Evolutionary conservation across 306 rosid genomes (phyloP).

Genomic region (Argentina anserina): DNA sequence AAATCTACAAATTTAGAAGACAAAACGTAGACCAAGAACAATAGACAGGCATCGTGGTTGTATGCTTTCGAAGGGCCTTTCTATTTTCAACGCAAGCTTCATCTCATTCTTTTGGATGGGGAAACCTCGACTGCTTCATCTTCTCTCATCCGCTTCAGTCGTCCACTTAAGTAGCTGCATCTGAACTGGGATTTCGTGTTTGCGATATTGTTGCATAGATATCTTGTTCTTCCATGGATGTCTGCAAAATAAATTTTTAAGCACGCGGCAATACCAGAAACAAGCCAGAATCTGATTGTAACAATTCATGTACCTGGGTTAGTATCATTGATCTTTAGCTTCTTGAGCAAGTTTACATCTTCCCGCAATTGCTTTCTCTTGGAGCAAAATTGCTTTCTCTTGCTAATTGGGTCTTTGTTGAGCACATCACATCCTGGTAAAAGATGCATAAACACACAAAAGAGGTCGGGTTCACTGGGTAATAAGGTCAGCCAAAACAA

Average conservation of each 20-base stretch:
- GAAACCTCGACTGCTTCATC: conserved; percentile 43
- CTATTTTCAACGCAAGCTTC: conserved; percentile 26
- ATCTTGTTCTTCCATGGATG: conserved; percentile 16
- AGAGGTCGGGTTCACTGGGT: not conserved
- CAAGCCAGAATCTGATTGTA: not conserved
- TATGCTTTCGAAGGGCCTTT: too few species aligned
- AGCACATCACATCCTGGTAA: conserved; percentile 10
- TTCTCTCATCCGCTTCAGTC: conserved; percentile 50
- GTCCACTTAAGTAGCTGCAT: conserved; percentile 44
- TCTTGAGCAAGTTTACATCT: conserved; percentile 51
- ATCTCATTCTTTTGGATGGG: conserved; percentile 50
- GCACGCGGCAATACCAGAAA: not conserved
- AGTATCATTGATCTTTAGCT: conserved; percentile 56
- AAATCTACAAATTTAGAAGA: conserved; percentile 9
- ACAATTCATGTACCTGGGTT: conserved; percentile 39
- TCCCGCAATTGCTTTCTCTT: conserved; percentile 60
- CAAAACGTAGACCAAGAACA: too few species aligned
- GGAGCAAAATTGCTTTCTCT: conserved; percentile 34
- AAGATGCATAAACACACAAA: not conserved
- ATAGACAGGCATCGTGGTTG: too few species aligned
- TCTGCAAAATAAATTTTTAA: conserved; percentile 20
- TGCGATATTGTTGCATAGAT: conserved; percentile 21
- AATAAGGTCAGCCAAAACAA: not conserved
- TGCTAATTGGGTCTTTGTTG: too few species aligned
- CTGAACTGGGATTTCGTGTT: conserved; percentile 25